Evolutionary conservation across 306 rosid genomes (phyloP), one percentile per base, ranked within the genome.

Genomic region (Datisca glomerata): DNA sequence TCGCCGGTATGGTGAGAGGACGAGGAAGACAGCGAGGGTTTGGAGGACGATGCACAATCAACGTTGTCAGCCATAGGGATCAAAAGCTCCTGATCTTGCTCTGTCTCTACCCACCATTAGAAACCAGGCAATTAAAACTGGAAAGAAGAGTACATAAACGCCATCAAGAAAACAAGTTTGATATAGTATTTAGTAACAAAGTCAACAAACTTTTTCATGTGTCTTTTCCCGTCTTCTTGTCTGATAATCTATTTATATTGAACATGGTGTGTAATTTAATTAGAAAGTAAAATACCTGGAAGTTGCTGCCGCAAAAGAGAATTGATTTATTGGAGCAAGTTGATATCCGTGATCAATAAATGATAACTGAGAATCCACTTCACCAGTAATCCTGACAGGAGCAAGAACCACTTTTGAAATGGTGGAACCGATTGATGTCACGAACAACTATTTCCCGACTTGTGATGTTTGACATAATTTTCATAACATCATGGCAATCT

Each of bases 1-100:
- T 70, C 73, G 36, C 85, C 93, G 0, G 87, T 31, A 65, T 68
- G 74, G 31, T 80, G 87, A 1, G 78, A 54, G 3, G 84, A 66
- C 1, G 92, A 71, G 0, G 78, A 60, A 9, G 68, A 71, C 4
- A 73, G 51, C 0, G 85, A 64, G 0, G 87, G 81, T 25, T 79
- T 85, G 37, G 70, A 58, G 21, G 77, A 55, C 18, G 63, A 51
- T 8, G 56, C 77, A 20, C 59, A 73, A 38, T 55, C 52, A 40
- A 43, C 53, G 21, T 65, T 9, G 14, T 72, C 61, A n/a, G 77
- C 75, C 23, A 80, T 85, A 32, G 93, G 87, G 57, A 85, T 71
- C 24, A 85, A 87, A 58, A 80, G 95, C 70, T 85, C 93, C 12
- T 80, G 87, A 71, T 85, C 95, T 59, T 71, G 71, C n/a, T 64